A percentile compares a stretch with the other conserved stretches of the same genome.
phyloP scores from a whole-genome alignment of 1,284 basidiomycete species.

The Peniophora sp. region DNA sequence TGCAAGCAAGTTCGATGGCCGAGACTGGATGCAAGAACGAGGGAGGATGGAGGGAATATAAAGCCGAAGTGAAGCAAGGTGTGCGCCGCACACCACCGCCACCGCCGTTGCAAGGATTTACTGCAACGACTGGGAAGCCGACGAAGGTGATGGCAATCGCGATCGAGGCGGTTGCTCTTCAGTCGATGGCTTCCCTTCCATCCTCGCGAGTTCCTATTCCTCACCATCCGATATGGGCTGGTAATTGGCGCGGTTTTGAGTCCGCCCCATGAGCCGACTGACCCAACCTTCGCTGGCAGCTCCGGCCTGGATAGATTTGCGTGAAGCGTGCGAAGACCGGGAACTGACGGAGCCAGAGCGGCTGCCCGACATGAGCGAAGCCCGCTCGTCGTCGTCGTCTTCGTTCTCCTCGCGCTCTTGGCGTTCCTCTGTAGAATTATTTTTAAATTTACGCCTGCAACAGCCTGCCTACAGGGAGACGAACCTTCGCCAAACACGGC shows the following conservation, averaged over 20 bases:
- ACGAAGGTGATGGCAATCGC: constrained; percentile 4
- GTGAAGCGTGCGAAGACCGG: constrained; percentile 16
- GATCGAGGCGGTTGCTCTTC: constrained; percentile 12
- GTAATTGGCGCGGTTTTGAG: constrained; percentile 37
- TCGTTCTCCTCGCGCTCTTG: constrained; percentile 54
- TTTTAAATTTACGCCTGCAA: constrained; percentile 3
- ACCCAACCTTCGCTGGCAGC: constrained; percentile 34
- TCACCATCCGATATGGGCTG: constrained; percentile 43
- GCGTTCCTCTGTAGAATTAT: constrained; percentile 19
- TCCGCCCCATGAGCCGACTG: constrained; percentile 41
- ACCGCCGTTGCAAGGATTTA: constrained; percentile 3
- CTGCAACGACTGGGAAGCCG: constrained; percentile 1
- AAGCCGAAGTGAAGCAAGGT: background rate
- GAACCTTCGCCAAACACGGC: constrained; percentile 75
- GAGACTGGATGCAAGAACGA: background rate
- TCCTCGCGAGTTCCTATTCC: constrained; percentile 68
- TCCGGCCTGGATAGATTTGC: constrained; percentile 6
- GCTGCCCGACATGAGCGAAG: constrained; percentile 42
- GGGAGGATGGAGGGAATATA: background rate
- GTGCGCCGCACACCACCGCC: constrained; percentile 1
- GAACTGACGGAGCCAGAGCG: constrained; percentile 29
- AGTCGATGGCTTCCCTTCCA: constrained; percentile 24
- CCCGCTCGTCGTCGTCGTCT: constrained; percentile 68
- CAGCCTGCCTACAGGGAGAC: too few relatives aligned
- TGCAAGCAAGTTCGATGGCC: background rate